A percentile compares a stretch with the other conserved stretches of the same genome.
These are phyloP conservation scores for Telopea speciosissima DNA, from an alignment of 177 flowering plant genomes.

Conservation along the genomic window DNA sequence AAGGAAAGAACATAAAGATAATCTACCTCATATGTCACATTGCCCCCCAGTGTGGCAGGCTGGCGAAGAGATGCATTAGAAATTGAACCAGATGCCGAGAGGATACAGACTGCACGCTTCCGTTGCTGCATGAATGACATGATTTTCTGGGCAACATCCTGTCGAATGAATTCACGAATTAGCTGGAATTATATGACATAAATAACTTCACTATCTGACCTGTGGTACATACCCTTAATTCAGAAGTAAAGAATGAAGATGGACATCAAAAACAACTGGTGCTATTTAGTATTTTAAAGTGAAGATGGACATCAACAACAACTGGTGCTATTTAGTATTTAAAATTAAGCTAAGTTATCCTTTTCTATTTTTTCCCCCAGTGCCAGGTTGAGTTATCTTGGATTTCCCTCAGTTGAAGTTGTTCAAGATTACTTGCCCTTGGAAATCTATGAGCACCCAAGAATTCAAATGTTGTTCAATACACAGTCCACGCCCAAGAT, in stretches of 20 bases:
- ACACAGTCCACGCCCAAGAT: not conserved
- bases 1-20: not conserved
- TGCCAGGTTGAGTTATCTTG: not conserved
- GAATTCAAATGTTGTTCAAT: not conserved
- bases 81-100: conserved; percentile 86
- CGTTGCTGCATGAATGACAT: conserved; percentile 73
- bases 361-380: too few species aligned
- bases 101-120: conserved; percentile 71
- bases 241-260: not conserved
- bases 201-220: not conserved
- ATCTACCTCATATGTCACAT: conserved; percentile 67
- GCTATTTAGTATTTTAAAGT: not conserved
- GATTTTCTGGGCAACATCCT: conserved; percentile 86
- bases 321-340: not conserved
- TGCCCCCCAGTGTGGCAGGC: conserved; percentile 75
- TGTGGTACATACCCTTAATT: not conserved
- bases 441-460: not conserved
- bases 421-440: not conserved
- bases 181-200: not conserved
- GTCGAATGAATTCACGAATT: conserved; percentile 9
- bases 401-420: not conserved
- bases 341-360: too few species aligned
- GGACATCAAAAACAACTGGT: not conserved
- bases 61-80: conserved; percentile 80
- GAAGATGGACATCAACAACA: not conserved